These are phyloP conservation scores for Malassezia furfur DNA, from an alignment of 1,284 basidiomycete species.

Conservation along the genomic window DNA sequence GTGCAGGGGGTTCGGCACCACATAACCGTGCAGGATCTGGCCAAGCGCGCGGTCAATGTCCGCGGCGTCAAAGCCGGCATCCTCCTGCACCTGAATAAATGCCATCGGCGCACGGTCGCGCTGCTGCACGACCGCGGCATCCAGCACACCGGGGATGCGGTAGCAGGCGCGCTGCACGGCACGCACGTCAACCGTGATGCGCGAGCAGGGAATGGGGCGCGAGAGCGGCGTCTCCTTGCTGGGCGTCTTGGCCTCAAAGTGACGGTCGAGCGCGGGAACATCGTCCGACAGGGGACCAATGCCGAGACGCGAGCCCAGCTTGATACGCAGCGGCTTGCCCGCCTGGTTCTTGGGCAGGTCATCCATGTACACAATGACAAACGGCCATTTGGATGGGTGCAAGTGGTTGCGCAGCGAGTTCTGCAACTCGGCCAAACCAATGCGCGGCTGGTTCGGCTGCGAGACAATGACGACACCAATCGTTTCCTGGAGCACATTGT, in stretches of 20 bases:
- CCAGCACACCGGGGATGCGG: constrained; percentile 46
- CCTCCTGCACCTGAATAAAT: constrained; percentile 47
- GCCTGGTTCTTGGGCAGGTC: constrained; percentile 48
- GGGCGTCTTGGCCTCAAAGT: constrained; percentile 47
- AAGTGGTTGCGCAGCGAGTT: constrained; percentile 45
- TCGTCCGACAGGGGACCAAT: constrained; percentile 47
- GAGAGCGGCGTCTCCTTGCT: constrained; percentile 44
- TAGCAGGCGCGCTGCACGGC: constrained; percentile 48
- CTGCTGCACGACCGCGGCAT: constrained; percentile 45
- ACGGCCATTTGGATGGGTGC: constrained; percentile 48
- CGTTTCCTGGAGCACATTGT: constrained; percentile 47
- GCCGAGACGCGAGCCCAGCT: constrained; percentile 43
- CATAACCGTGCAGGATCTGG: constrained; percentile 47
- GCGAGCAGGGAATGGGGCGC: constrained; percentile 44
- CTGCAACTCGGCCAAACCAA: constrained; percentile 46
- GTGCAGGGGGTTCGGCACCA: constrained; percentile 48
- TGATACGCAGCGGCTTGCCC: constrained; percentile 48
- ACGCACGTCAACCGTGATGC: constrained; percentile 43
- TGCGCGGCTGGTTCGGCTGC: constrained; percentile 44
- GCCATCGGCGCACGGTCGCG: constrained; percentile 46
- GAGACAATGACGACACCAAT: constrained; percentile 48
- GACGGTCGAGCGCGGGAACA: constrained; percentile 43
- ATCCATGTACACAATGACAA: constrained; percentile 48
- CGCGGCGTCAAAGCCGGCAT: constrained; percentile 45
- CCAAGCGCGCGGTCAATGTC: constrained; percentile 47